Base-by-base conservation (phyloP, 2,329 filamentous ascomycete genomes). In the Curvularia eragrostidis region DNA sequence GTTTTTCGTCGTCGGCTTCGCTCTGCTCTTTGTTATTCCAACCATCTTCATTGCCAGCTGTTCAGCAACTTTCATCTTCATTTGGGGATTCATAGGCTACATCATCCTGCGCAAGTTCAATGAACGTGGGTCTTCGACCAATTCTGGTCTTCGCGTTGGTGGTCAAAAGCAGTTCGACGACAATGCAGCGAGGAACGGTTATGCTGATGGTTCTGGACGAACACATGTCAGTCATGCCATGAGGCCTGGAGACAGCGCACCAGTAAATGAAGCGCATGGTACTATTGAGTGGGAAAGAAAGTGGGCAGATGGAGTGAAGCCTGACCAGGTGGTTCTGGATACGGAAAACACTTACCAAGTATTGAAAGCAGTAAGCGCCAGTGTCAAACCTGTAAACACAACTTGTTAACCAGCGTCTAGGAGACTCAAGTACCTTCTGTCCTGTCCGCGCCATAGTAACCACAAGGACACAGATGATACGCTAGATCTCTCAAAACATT, bases 1-100 rank as follows among this genome's bases (percentile, higher is more conserved):
- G 1, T 81, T 90, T 47, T 87, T 90, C 79, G 89, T 87, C 81
- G 83, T 87, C 52, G 85, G 87, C 49, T 74, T 91, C 43, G 89
- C 88, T 2, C 78, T 90, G 10, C 72, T 91, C 47, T 72, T 93
- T 39, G 82, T 95, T 15, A 77, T 91, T 0, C 90, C 90, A 1
- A 84, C 87, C 0, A 78, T 94, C 36, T 84, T 91, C 74, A 74
- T 91, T 61, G 88, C 89, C 2, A 86, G 84, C 12, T 83, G 83
- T 47, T 74, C 87, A 21, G 89, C 86, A 5, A 77, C 87, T 1
- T 82, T 88, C 58, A 76, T 89, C 59, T 94, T 90, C 85, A 54
- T 75, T 15, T 75, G 70, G 70, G 87, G 83, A 7, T 78, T 89
- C 8, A 84, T 82, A 13, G 84, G 82, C 47, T 93, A 87, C 72